Evolutionary conservation across 805 yeast genomes (phyloP).

Genomic region (Teunomyces lycoperdinae): DNA sequence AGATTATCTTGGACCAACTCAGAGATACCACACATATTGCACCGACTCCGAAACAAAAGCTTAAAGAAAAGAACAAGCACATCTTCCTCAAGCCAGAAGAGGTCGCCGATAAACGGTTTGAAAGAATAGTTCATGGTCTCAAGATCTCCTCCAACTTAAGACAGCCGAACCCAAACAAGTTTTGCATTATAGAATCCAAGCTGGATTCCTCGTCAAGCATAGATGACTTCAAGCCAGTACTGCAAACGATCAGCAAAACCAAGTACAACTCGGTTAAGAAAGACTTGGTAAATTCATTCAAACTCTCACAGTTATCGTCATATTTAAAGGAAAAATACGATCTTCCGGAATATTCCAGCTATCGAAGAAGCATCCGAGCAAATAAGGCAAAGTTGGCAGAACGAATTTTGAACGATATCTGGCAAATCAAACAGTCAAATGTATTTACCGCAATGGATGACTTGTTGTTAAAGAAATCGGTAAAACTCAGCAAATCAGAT

Average conservation of each 20-base stretch:
- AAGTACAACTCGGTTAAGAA: slow-evolving; percentile 6
- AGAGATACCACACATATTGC: slow-evolving; percentile 11
- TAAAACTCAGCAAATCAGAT: slow-evolving; percentile 35
- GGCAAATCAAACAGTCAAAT: slow-evolving; percentile 28
- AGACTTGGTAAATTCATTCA: slow-evolving; percentile 10
- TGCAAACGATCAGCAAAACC: slow-evolving; percentile 5
- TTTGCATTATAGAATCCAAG: slow-evolving; percentile 6
- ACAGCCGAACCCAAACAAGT: slow-evolving; percentile 4
- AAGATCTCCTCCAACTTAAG: slow-evolving; percentile 6
- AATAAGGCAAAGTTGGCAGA: slow-evolving; percentile 19
- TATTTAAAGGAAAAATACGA: slow-evolving; percentile 8
- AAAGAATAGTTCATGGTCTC: slow-evolving; percentile 12
- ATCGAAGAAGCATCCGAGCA: slow-evolving; percentile 3
- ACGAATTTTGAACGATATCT: slow-evolving; percentile 29
- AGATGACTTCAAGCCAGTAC: slow-evolving; percentile 9
- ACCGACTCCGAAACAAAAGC: slow-evolving; percentile 2
- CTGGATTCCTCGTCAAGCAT: slow-evolving; percentile 5
- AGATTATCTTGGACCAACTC: slow-evolving; percentile 11
- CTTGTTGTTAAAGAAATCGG: slow-evolving; percentile 26
- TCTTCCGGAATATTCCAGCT: slow-evolving; percentile 4
- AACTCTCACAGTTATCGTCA: slow-evolving; percentile 10
- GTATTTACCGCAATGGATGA: slow-evolving; percentile 26
- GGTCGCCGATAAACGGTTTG: slow-evolving; percentile 15
- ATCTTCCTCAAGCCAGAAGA: slow-evolving; percentile 17
- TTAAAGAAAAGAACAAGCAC: slow-evolving; percentile 7